A percentile compares a stretch with the other conserved stretches of the same genome.
Conservation (phyloP, 2,329 filamentous ascomycete species). For the Fusarium sp. region DNA sequence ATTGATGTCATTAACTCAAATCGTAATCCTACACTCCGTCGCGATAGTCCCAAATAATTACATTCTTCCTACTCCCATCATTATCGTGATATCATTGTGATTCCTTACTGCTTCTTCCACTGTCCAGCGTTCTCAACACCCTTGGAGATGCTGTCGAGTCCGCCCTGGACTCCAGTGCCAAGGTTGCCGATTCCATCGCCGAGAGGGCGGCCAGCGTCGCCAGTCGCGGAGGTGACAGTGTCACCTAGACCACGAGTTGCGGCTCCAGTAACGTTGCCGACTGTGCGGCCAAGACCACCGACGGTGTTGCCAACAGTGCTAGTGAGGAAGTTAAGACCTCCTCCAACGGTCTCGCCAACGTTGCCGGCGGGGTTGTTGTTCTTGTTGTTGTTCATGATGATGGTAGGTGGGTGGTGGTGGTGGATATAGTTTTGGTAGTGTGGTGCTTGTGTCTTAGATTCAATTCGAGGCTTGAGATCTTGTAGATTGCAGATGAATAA, state of each 20-base stretch:
- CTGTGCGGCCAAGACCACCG: conserved; percentile 53
- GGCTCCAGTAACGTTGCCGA: conserved; percentile 58
- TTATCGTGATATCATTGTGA: neutral
- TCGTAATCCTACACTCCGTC: neutral
- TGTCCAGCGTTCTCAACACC: conserved; percentile 68
- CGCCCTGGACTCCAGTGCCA: conserved; percentile 64
- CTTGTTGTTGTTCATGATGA: conserved; percentile 38
- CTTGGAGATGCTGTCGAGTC: conserved; percentile 58
- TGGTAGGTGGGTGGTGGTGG: neutral
- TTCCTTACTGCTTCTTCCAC: conserved; percentile 57
- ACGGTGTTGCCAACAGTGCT: conserved; percentile 53
- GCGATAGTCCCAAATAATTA: neutral
- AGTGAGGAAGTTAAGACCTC: conserved; percentile 52
- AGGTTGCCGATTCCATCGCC: conserved; percentile 65
- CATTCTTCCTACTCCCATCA: neutral
- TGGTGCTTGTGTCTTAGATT: neutral
- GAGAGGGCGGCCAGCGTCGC: conserved; percentile 62
- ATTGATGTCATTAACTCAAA: neutral
- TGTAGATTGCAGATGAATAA: neutral
- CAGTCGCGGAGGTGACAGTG: conserved; percentile 64
- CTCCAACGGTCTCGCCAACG: conserved; percentile 48
- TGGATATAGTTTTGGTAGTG: neutral
- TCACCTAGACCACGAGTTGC: conserved; percentile 66
- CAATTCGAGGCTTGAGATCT: conserved; percentile 1
- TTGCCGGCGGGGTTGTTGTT: conserved; percentile 43